Evolutionary conservation across 139 green algal genomes (phyloP), one percentile per base, ranked within the genome.

Genomic region (Asterochloris erici): DNA sequence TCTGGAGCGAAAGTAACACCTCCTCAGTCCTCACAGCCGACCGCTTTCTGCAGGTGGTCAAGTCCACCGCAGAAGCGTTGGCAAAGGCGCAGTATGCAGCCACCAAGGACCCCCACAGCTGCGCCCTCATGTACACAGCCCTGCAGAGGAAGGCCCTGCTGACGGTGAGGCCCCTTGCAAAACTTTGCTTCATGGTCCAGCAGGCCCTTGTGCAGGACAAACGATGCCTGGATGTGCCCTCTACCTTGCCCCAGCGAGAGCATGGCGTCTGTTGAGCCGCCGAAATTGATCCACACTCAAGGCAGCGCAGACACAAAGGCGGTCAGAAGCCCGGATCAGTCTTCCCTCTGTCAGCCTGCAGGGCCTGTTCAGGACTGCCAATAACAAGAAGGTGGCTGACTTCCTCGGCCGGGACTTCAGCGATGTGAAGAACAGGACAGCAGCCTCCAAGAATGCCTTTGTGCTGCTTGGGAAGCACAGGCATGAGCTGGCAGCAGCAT

Each of bases 391-490:
- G 85, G 79, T 95, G 19, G 87, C 91, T 0, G 95, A 98, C 27
- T 98, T 98, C 79, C 88, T 98, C 47, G 47, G 80, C 1, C 87
- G 91, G 10, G 90, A 97, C 88, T 98, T 98, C 79, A 87, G 9
- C 11, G 38, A 87, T 81, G 74, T 47, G 19, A 83, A 83, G 74
- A 60, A 93, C 82, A 79, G 84, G 0, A 83, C 86, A 29, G 93
- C 94, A 12, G 95, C 95, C 6, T 85, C 85, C 70, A 98, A 98
- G 90, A 98, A 98, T 82, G 95, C 95, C 0, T 98, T 94, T 84
- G 91, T 94, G 63, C 88, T 98, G 75, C 86, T 98, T 77, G 91
- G 91, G 0, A 91, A 98, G 86, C 95, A 98, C 91, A 86, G 93
- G 63, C 90, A 91, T 68, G 82, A 93, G 79, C 86, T 97, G 68